A percentile compares a stretch with the other conserved stretches of the same genome.
Evolutionary conservation across 768 basidiomycete species (phyloP).

Genomic region (Psilocybe cubensis): DNA sequence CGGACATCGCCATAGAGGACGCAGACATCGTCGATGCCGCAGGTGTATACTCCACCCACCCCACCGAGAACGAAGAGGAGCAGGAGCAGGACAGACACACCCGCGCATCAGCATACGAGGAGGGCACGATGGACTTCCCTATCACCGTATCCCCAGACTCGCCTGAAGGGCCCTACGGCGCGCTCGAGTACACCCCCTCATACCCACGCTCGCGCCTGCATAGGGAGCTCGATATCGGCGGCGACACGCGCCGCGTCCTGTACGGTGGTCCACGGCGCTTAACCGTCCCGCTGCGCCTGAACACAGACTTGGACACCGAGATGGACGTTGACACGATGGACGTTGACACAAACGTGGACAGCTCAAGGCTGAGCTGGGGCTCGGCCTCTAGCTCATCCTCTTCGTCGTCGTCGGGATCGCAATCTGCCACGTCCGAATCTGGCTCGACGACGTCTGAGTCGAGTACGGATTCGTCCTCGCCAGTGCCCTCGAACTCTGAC

Average conservation of each 20-base stretch:
- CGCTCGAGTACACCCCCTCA: background rate
- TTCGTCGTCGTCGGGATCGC: conserved; percentile 17
- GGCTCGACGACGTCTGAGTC: background rate
- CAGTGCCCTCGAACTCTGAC: conserved; percentile 11
- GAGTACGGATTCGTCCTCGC: background rate
- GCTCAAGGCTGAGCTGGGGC: background rate
- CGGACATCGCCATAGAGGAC: background rate
- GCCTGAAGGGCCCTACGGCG: background rate
- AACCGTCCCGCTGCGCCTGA: background rate
- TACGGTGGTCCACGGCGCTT: background rate
- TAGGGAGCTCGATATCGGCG: background rate
- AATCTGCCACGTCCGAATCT: background rate
- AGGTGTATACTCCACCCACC: background rate
- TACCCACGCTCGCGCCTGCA: too few species aligned
- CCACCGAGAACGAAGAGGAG: background rate
- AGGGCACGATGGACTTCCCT: conserved; percentile 1
- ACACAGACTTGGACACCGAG: too few species aligned
- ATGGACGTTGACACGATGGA: too few species aligned
- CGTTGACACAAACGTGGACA: too few species aligned
- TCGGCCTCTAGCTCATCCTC: background rate
- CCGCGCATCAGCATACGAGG: background rate
- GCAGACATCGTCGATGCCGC: background rate
- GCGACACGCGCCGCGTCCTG: background rate
- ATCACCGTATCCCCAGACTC: background rate
- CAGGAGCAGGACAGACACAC: background rate